A percentile compares a stretch with the other conserved stretches of the same genome.
phyloP scores from a whole-genome alignment of 805 yeast genomes.

The Clavispora vitiphila region DNA sequence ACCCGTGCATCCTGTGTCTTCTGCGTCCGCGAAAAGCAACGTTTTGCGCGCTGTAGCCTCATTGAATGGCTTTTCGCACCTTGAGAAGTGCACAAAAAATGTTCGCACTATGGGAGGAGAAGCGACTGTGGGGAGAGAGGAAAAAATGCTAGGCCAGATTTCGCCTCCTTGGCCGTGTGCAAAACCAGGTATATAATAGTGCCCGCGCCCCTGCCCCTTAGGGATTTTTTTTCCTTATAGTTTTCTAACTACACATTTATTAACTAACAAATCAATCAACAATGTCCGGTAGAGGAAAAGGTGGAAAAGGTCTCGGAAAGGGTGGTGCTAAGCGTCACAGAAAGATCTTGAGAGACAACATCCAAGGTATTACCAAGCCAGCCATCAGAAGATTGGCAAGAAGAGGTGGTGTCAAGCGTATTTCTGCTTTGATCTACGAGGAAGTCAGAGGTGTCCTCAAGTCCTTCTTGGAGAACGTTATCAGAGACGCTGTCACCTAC shows the following conservation, averaged over 20 bases:
- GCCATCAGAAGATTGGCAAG: constrained; percentile 99
- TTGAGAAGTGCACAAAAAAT: constrained; percentile 5
- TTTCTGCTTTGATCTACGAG: constrained; percentile 96
- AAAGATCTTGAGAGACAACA: constrained; percentile 98
- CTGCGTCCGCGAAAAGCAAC: constrained; percentile 1
- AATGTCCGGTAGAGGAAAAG: constrained; percentile 98
- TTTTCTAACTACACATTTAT: not conserved
- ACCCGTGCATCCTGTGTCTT: constrained; percentile 2
- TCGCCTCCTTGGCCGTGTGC: not conserved
- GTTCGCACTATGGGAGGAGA: constrained; percentile 1
- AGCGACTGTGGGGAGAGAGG: not conserved
- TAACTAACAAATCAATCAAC: not conserved
- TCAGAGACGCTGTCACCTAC: constrained; percentile 98
- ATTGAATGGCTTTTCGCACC: constrained; percentile 10
- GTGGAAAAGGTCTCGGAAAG: constrained; percentile 99
- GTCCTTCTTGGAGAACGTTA: constrained; percentile 93
- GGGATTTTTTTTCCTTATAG: not conserved
- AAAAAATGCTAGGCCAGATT: not conserved
- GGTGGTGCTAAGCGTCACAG: constrained; percentile 99
- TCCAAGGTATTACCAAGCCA: constrained; percentile 99
- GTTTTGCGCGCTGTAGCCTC: constrained; percentile 9
- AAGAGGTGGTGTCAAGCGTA: constrained; percentile 99
- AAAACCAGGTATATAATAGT: constrained; percentile 8
- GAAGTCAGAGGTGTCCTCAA: constrained; percentile 97
- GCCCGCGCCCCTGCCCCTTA: constrained; percentile 8